phyloP scores from a whole-genome alignment of 208 protist species.

The Trypanosoma avium region DNA sequence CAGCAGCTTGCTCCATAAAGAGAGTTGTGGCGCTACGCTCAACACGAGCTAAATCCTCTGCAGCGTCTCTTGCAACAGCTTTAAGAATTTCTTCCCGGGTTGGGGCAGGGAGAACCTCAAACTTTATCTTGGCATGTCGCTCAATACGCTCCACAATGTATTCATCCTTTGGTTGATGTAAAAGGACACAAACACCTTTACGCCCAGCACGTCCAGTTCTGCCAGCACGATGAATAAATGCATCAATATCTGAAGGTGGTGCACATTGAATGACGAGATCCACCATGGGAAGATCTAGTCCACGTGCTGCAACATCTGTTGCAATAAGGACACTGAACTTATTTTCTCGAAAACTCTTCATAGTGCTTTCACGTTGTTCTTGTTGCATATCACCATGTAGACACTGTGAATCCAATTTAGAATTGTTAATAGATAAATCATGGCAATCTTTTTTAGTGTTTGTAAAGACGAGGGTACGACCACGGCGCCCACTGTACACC shows the following conservation, averaged over 20 bases:
- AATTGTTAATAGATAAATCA: conserved; percentile 88
- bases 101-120: conserved; percentile 84
- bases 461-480: conserved; percentile 92
- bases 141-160: conserved; percentile 90
- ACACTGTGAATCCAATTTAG: conserved; percentile 91
- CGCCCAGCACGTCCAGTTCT: conserved; percentile 95
- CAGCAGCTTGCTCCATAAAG: conserved; percentile 85
- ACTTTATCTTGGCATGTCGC: conserved; percentile 90
- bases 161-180: conserved; percentile 85
- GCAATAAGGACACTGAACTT: conserved; percentile 94
- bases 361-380: conserved; percentile 90
- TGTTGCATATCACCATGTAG: conserved; percentile 97
- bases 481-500: conserved; percentile 85
- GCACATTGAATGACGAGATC: conserved; percentile 90
- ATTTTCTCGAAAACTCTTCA: conserved; percentile 93
- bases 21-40: conserved; percentile 79
- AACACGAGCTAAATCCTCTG: conserved; percentile 87
- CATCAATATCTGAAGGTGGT: conserved; percentile 87
- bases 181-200: conserved; percentile 87
- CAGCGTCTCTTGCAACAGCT: conserved; percentile 78
- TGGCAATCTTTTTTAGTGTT: conserved; percentile 93
- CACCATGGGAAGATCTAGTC: conserved; percentile 86
- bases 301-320: conserved; percentile 91
- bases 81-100: conserved; percentile 88
- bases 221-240: conserved; percentile 97